These are phyloP conservation scores for Catharanthus roseus DNA, from an alignment of 257 asterid genomes.

Conservation along the genomic window DNA sequence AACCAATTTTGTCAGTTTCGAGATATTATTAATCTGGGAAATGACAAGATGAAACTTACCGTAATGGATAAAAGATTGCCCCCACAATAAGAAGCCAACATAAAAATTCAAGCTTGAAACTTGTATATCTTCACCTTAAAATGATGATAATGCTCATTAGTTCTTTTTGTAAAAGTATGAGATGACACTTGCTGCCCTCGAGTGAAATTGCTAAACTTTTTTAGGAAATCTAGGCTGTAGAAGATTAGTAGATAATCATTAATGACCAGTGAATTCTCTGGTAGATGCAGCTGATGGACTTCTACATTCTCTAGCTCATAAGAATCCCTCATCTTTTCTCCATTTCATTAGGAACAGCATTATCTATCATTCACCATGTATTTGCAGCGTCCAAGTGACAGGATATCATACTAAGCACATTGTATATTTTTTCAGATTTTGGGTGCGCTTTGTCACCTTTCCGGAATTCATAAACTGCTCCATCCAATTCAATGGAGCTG, in stretches of 20 bases:
- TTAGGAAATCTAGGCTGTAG: neutral
- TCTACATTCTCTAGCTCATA: neutral
- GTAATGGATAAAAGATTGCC: neutral
- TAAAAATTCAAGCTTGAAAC: neutral
- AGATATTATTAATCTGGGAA: neutral
- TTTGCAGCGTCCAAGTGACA: slow-evolving; percentile 13
- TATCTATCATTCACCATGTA: neutral
- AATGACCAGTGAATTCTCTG: neutral
- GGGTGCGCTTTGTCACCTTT: slow-evolving; percentile 31
- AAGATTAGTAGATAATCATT: neutral
- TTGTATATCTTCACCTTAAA: neutral
- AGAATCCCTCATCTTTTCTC: neutral
- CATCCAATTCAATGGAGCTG: slow-evolving; percentile 39
- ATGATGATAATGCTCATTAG: neutral
- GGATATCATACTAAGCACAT: slow-evolving; percentile 10
- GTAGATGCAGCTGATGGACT: neutral
- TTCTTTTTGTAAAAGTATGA: neutral
- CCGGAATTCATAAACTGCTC: slow-evolving; percentile 30
- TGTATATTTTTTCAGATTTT: slow-evolving; percentile 19
- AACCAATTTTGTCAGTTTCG: neutral
- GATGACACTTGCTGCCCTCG: neutral
- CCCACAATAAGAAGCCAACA: neutral
- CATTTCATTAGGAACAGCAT: slow-evolving; percentile 5
- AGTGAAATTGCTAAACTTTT: neutral
- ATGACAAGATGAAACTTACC: neutral